Percentiles rank a stretch among this genome's conserved stretches.
Evolutionary conservation across 1,284 basidiomycete species (phyloP).

Genomic region (Albatrellus sp.): DNA sequence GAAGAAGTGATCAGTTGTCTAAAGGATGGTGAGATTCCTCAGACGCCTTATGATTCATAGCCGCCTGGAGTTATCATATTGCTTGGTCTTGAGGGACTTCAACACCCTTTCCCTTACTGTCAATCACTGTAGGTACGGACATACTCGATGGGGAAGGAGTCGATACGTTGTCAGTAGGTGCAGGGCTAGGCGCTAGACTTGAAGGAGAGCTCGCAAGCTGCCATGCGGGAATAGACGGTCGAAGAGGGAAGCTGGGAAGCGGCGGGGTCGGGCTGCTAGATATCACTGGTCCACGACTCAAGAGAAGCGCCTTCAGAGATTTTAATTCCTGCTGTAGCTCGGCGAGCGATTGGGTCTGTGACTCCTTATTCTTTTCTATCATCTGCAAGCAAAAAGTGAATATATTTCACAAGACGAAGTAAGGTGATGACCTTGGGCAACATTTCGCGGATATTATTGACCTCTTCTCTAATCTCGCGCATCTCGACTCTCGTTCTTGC

Average conservation of each 20-base stretch:
- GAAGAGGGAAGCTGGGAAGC: conserved; percentile 30
- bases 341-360: conserved; percentile 63
- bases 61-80: too few species aligned
- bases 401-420: neutral
- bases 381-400: conserved; percentile 40
- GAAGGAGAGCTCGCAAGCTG: conserved; percentile 42
- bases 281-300: conserved; percentile 59
- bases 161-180: conserved; percentile 10
- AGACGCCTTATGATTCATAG: too few species aligned
- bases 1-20: too few species aligned
- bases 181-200: conserved; percentile 10
- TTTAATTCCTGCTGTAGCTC: conserved; percentile 93
- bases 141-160: neutral
- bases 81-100: conserved; percentile 13
- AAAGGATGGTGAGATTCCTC: too few species aligned
- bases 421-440: conserved; percentile 64
- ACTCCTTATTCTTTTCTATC: conserved; percentile 88
- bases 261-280: conserved; percentile 37
- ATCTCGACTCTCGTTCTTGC: conserved; percentile 78
- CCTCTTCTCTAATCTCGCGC: conserved; percentile 84
- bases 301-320: conserved; percentile 84
- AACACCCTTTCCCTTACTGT: conserved; percentile 36
- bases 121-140: conserved; percentile 3
- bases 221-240: conserved; percentile 82
- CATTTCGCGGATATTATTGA: conserved; percentile 84